Evolutionary conservation across 208 protist species (phyloP).

Genomic region (Leishmania mexicana): DNA sequence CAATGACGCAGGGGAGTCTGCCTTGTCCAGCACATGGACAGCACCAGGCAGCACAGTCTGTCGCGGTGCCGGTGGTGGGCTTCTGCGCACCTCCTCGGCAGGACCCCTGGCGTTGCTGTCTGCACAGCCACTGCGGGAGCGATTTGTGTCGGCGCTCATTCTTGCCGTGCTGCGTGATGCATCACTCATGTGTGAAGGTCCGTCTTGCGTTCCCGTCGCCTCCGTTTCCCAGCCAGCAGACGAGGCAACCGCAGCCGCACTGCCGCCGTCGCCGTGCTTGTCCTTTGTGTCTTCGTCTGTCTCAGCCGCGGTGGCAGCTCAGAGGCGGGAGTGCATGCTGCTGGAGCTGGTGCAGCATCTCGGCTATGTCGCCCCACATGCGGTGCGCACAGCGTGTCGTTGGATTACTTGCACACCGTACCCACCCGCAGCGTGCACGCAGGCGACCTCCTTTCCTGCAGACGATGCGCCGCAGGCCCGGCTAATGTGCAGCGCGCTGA

Average conservation of each 20-base stretch:
- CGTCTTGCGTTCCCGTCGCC: neutral
- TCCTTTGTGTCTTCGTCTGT: neutral
- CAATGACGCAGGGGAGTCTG: neutral
- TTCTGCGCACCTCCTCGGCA: neutral
- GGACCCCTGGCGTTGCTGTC: neutral
- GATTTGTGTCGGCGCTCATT: conserved; percentile 10
- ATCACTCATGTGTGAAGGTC: conserved; percentile 7
- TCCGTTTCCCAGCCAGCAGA: neutral
- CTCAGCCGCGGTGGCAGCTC: neutral
- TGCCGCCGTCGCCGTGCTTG: neutral
- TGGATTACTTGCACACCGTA: conserved; percentile 23
- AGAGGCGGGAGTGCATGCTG: conserved; percentile 17
- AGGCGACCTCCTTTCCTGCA: neutral
- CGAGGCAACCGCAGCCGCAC: neutral
- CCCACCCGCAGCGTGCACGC: neutral
- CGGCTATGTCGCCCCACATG: conserved; percentile 22
- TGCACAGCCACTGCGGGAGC: neutral
- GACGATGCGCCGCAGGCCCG: neutral
- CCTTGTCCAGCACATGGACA: neutral
- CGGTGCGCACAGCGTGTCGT: conserved; percentile 7
- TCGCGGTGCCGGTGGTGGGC: no score
- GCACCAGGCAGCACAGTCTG: neutral
- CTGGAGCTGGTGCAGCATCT: conserved; percentile 15
- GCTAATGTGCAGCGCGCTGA: neutral
- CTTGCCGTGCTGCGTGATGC: conserved; percentile 19